Conservation (phyloP, 306 rosid species). For the Crotalaria pallida region DNA sequence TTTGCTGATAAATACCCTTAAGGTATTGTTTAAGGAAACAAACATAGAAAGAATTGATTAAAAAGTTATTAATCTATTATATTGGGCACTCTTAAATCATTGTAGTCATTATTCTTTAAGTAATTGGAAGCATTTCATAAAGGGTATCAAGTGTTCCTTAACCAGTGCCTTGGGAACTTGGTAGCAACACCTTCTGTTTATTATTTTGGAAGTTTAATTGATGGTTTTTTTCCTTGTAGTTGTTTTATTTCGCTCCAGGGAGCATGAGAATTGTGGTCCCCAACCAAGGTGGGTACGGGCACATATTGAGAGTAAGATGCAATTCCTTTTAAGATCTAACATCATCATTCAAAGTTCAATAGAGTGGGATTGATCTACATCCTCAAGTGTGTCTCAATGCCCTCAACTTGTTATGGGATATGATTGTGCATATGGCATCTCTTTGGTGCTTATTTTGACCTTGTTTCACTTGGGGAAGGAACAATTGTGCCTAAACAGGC, state of each 20-base stretch:
- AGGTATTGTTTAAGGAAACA: background rate
- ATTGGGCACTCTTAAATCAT: background rate
- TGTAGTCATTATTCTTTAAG: background rate
- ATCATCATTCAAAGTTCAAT: conserved; percentile 7
- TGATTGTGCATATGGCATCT: too few species aligned
- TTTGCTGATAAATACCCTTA: background rate
- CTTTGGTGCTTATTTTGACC: too few species aligned
- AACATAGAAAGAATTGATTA: background rate
- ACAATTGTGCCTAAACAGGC: too few species aligned
- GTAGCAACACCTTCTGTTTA: conserved; percentile 13
- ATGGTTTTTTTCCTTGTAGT: conserved; percentile 55
- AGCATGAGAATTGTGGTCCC: conserved; percentile 90
- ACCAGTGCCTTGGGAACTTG: background rate
- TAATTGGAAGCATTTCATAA: background rate
- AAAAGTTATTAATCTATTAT: background rate
- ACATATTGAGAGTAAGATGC: conserved; percentile 84
- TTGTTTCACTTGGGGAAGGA: too few species aligned
- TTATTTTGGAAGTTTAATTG: conserved; percentile 1
- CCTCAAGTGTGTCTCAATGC: background rate
- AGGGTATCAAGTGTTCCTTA: background rate
- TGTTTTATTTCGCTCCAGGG: conserved; percentile 94
- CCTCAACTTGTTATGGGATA: conserved; percentile 2
- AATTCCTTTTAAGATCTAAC: conserved; percentile 10
- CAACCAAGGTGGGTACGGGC: conserved; percentile 96
- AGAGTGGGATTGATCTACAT: conserved; percentile 17